Conservation (phyloP, 2,329 filamentous ascomycete species). For the Myriosclerotinia duriaeana region DNA sequence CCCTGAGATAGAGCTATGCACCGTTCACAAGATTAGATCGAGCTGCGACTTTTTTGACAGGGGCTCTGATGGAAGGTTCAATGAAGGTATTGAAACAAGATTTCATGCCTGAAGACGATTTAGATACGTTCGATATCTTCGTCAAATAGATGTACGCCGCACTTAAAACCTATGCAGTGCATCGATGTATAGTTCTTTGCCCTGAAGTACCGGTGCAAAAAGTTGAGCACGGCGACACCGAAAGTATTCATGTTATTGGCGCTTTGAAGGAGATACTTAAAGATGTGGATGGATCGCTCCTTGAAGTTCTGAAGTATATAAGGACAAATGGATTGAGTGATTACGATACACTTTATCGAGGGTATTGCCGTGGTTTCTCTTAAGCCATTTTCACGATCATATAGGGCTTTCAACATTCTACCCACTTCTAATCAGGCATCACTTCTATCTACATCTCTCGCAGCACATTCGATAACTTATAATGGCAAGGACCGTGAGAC, state of each 20-base stretch:
- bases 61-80: constrained; percentile 18
- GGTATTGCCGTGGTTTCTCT: background rate
- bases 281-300: background rate
- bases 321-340: background rate
- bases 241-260: background rate
- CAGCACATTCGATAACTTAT: too few species aligned
- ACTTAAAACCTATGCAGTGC: background rate
- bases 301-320: background rate
- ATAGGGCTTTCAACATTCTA: background rate
- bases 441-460: too few species aligned
- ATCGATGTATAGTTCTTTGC: background rate
- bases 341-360: background rate
- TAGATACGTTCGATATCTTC: constrained; percentile 8
- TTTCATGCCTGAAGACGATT: constrained; percentile 22
- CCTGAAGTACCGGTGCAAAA: background rate
- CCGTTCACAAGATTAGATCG: background rate
- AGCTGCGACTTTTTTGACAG: background rate
- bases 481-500: too few species aligned
- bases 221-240: background rate
- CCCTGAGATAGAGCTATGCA: background rate
- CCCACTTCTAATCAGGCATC: too few species aligned
- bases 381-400: background rate
- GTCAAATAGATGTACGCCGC: constrained; percentile 22
- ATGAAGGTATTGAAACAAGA: constrained; percentile 20
- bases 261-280: background rate